Evolutionary conservation across 441 rosid species (phyloP), one percentile per base, ranked within the genome.

Genomic region (Macaranga tanarius): DNA sequence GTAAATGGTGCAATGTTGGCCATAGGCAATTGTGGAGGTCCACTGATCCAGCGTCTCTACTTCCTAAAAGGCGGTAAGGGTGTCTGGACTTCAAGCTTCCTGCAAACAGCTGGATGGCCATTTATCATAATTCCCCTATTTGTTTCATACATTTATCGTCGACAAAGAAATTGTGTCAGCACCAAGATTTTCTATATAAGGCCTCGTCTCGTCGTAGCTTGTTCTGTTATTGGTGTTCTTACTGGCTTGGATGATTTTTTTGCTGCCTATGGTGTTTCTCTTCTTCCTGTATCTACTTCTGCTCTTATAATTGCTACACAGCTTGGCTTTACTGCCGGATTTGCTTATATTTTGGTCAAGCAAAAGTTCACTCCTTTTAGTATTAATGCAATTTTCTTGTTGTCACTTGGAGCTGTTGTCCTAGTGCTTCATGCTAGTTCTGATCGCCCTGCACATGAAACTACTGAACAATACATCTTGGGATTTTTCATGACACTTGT

Each of bases 41-140:
- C 92, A 10, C 84, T 88, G 42, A 54, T 88, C 59, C 65, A 74
- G 78, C 81, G 89, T n/a, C 89, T 87, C 31, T 85, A 84, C 82
- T 87, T 82, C 83, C 62, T 76, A 76, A 78, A 82, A 66, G 86
- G 89, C 0, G 88, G 88, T 44, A 74, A 77, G 52, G 45, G 80
- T 23, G 70, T 82, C 23, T 87, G 89, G 89, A 61, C 82, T 60
- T 82, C 86, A 60, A 82, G 91, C 72, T 82, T 79, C 17, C 62
- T 85, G 12, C 65, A 79, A 69, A 83, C 84, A 11, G 77, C 81
- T 0, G 89, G 87, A 22, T 85, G 51, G 71, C 89, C 82, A 0
- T 12, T 85, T 40, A 73, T 81, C 52, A 2, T 82, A 34, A 45
- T 86, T 44, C 88, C 90, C 55, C 85, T 83, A 62, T 0, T 52